Base-by-base conservation (phyloP, 108 stramenopile species). In the Nitzschia putrida region DNA sequence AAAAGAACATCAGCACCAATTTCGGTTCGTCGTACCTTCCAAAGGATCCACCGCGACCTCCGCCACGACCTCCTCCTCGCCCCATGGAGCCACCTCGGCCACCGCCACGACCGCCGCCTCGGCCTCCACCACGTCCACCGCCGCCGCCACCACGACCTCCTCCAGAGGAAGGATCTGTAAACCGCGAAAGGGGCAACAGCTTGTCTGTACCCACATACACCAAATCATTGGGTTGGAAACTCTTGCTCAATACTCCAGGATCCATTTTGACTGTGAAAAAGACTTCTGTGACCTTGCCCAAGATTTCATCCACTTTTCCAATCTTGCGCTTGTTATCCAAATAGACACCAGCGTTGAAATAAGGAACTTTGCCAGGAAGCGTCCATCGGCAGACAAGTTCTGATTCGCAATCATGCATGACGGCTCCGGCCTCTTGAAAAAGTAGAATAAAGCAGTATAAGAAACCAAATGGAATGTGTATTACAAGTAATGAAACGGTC, bases 251-350 rank as follows among this genome's bases (percentile, higher is more conserved):
- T 12, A 98, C 85, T 39, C 98, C 98, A 2, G 93, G 79, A 76
- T 99, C 98, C 79, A 95, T 93, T 71, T 99, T 99, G 61, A 99
- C 77, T 10, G 97, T 98, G 73, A 99, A 97, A 81, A 92, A 95
- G 13, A 97, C 85, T 53, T 96, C 80, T 60, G 95, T 77, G 18
- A 96, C 86, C 57, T 96, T 95, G 8, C 98, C 98, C 37, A 99
- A 85, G 61, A 99, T 95, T 71, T 99, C 98, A 73, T 99, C 98
- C 20, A 99, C 93, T 69, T 99, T 99, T 26, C 98, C 98, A 55
- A 99, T 93, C 73, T 95, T 94, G 53, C 90, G 88, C 72, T 97
- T 97, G 80, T 99, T 99, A 68, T 99, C 95, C n/a, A 99, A 88
- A 80, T 93, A 99, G 23, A 97, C 80, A 6, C 95, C 96, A 29